Conservation (phyloP, 2,329 filamentous ascomycete genomes). For the Venturia nashicola region DNA sequence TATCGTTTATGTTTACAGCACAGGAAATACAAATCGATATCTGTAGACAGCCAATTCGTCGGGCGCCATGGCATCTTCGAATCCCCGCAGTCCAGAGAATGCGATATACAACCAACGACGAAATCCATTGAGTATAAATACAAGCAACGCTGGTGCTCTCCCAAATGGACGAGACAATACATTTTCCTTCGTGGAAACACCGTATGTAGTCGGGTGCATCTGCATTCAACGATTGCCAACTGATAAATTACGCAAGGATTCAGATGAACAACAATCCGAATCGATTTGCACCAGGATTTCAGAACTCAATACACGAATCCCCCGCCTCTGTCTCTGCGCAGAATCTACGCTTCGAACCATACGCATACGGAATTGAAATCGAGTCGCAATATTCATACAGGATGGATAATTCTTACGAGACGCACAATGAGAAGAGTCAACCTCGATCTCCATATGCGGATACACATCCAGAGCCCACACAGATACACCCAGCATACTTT, state of each 20-base stretch:
- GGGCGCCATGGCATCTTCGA: not conserved
- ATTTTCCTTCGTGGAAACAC: constrained; percentile 3
- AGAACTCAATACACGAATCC: not conserved
- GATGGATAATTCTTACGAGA: not conserved
- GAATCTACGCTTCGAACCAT: not conserved
- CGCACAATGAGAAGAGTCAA: not conserved
- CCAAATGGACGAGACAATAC: not conserved
- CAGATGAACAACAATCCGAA: not conserved
- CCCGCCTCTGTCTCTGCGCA: not conserved
- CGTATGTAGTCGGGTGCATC: not conserved
- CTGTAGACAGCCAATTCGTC: not conserved
- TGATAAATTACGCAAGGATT: not conserved
- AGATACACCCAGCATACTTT: constrained; percentile 7
- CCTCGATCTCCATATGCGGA: not conserved
- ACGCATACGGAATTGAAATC: not conserved
- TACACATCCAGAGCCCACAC: constrained; percentile 3
- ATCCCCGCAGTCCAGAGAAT: not conserved
- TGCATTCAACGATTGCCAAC: not conserved
- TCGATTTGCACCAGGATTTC: not conserved
- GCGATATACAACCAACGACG: not conserved
- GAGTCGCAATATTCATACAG: not conserved
- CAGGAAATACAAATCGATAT: not conserved
- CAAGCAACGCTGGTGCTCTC: not conserved
- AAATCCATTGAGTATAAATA: constrained; percentile 6
- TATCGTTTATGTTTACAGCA: no score